Evolutionary conservation across 805 yeast species (phyloP).

Genomic region (Teunomyces pallodes): DNA sequence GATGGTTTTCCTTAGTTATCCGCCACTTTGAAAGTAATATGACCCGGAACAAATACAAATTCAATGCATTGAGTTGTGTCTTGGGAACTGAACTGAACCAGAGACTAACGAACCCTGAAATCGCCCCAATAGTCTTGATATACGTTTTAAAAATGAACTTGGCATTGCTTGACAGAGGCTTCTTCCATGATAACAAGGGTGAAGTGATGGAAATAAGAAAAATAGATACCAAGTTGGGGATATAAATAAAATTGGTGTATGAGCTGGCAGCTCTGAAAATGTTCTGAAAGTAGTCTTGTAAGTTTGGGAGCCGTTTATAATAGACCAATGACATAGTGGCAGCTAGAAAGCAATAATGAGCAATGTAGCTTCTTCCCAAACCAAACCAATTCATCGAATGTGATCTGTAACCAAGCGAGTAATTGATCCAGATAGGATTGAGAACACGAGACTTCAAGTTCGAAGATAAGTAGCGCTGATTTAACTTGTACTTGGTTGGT

Average conservation of each 20-base stretch:
- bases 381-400: constrained; percentile 30
- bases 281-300: constrained; percentile 16
- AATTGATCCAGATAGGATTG: constrained; percentile 43
- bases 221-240: constrained; percentile 37
- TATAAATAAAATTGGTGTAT: constrained; percentile 32
- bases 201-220: constrained; percentile 33
- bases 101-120: constrained; percentile 29
- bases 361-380: constrained; percentile 21
- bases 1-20: constrained; percentile 38
- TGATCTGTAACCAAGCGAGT: constrained; percentile 24
- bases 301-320: constrained; percentile 13
- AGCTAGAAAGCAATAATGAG: constrained; percentile 23
- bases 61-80: constrained; percentile 26
- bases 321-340: constrained; percentile 15
- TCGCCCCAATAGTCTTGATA: constrained; percentile 33
- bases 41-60: constrained; percentile 31
- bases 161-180: constrained; percentile 12
- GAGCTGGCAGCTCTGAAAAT: constrained; percentile 27
- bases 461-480: constrained; percentile 34
- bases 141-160: constrained; percentile 33
- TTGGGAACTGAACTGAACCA: constrained; percentile 22
- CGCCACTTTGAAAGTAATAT: constrained; percentile 43
- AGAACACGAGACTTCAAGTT: constrained; percentile 29
- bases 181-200: constrained; percentile 19
- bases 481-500: constrained; percentile 34